Percentiles rank a stretch among this genome's conserved stretches.
These are phyloP conservation scores for Eudorina sp. DNA, from an alignment of 139 green algal genomes.

Conservation along the genomic window DNA sequence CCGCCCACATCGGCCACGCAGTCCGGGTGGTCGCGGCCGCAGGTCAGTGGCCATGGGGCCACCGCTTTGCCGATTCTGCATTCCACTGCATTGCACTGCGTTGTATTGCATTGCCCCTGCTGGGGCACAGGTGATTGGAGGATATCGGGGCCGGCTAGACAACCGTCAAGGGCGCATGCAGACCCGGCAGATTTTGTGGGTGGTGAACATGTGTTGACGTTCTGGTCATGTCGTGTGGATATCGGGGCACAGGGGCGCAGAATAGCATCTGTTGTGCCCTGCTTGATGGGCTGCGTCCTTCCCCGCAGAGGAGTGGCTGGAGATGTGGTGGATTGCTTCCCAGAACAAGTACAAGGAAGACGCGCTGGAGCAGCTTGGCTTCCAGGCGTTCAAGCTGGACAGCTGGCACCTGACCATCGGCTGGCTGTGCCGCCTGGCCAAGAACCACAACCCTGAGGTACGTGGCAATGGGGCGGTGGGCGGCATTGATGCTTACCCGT, in stretches of 20 bases:
- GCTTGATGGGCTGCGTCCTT: neutral
- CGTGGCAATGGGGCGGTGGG: neutral
- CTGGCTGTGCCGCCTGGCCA: constrained; percentile 45
- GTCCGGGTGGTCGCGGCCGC: constrained; percentile 32
- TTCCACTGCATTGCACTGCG: neutral
- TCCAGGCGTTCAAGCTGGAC: constrained; percentile 42
- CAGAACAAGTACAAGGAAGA: constrained; percentile 24
- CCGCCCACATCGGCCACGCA: constrained; percentile 19
- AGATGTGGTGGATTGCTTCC: constrained; percentile 59
- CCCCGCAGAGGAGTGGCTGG: constrained; percentile 58
- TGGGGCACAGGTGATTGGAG: too few species aligned
- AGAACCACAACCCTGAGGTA: constrained; percentile 45
- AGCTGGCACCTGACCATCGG: constrained; percentile 42
- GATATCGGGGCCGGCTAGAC: too few species aligned
- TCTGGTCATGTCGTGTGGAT: too few species aligned
- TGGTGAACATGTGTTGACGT: too few species aligned
- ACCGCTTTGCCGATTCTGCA: too few species aligned
- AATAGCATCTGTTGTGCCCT: neutral
- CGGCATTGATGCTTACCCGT: too few species aligned
- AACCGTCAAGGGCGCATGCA: too few species aligned
- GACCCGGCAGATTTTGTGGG: too few species aligned
- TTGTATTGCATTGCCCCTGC: neutral
- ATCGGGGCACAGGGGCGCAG: too few species aligned
- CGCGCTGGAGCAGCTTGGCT: constrained; percentile 23
- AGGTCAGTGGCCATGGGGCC: too few species aligned